A percentile compares a stretch with the other conserved stretches of the same genome.
phyloP scores from a whole-genome alignment of 2,329 filamentous ascomycete genomes.

The Talaromyces sp. region DNA sequence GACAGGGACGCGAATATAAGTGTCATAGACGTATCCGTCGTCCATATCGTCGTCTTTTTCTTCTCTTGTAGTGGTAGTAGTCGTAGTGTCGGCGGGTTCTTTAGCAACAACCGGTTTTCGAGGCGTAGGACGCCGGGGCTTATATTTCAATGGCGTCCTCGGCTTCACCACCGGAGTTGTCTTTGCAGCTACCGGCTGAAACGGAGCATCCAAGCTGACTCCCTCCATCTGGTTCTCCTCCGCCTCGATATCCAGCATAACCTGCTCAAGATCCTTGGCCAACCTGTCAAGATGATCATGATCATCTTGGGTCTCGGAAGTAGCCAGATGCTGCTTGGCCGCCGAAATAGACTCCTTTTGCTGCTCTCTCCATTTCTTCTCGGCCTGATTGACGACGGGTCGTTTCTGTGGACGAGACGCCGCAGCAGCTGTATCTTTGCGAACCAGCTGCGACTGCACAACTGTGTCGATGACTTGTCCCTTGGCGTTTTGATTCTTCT shows the following conservation, averaged over 20 bases:
- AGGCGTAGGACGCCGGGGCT: conserved; percentile 27
- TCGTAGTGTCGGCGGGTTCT: conserved; percentile 14
- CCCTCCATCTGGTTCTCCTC: conserved; percentile 19
- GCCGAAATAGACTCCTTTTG: conserved; percentile 26
- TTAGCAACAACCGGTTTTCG: conserved; percentile 1
- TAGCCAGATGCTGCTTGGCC: conserved; percentile 28
- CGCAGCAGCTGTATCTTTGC: neutral
- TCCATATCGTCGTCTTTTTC: conserved; percentile 30
- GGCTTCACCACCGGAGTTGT: conserved; percentile 17
- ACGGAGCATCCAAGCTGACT: conserved; percentile 8
- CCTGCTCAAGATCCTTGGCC: conserved; percentile 35
- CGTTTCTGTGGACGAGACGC: conserved; percentile 26
- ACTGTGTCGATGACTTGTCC: conserved; percentile 9
- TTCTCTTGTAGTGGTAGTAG: conserved; percentile 31
- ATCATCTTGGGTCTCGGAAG: conserved; percentile 25
- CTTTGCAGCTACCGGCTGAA: conserved; percentile 6
- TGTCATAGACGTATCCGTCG: conserved; percentile 57
- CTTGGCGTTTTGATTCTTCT: neutral
- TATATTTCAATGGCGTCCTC: conserved; percentile 26
- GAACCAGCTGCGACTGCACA: conserved; percentile 10
- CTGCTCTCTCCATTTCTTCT: conserved; percentile 33
- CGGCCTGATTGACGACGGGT: conserved; percentile 35
- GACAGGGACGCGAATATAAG: conserved; percentile 49
- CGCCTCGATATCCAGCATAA: conserved; percentile 37
- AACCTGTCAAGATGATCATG: conserved; percentile 36